These are phyloP conservation scores for Leccinum aurantiacum DNA, from an alignment of 768 basidiomycete genomes.

Conservation along the genomic window DNA sequence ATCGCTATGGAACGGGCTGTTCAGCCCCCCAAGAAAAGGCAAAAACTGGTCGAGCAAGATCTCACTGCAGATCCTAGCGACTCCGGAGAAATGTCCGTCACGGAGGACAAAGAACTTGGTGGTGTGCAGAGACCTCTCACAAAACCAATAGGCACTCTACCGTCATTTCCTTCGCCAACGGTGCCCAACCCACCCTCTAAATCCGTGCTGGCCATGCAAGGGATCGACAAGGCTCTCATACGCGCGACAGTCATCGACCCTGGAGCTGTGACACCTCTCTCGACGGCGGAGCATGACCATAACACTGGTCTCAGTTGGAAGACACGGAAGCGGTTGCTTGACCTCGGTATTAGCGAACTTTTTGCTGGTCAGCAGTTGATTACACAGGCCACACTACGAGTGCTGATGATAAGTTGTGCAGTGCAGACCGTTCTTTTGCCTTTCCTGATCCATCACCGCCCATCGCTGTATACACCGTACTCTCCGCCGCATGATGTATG, in stretches of 20 bases:
- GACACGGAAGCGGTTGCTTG: conserved; percentile 61
- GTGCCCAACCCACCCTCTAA: conserved; percentile 70
- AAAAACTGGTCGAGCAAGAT: conserved; percentile 33
- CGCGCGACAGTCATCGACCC: conserved; percentile 71
- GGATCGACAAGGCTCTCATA: conserved; percentile 71
- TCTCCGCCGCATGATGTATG: conserved; percentile 77
- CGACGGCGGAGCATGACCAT: conserved; percentile 34
- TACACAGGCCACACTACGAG: not conserved
- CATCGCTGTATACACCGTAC: conserved; percentile 63
- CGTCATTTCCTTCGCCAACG: conserved; percentile 67
- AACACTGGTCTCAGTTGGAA: conserved; percentile 54
- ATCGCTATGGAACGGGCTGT: conserved; percentile 9
- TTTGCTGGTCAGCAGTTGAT: conserved; percentile 70
- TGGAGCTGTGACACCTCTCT: conserved; percentile 44
- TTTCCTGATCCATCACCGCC: conserved; percentile 58
- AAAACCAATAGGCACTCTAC: conserved; percentile 43
- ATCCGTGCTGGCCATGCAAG: conserved; percentile 70
- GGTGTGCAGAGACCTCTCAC: conserved; percentile 7
- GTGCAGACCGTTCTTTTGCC: conserved; percentile 91
- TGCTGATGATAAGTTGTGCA: conserved; percentile 34
- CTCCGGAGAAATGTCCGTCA: not conserved
- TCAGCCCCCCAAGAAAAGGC: conserved; percentile 46
- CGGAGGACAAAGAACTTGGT: conserved; percentile 2
- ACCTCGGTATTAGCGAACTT: conserved; percentile 80
- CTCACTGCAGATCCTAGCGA: conserved; percentile 18